Evolutionary conservation across 306 rosid genomes (phyloP), one percentile per base, ranked within the genome.

Genomic region (Prunus dulcis): DNA sequence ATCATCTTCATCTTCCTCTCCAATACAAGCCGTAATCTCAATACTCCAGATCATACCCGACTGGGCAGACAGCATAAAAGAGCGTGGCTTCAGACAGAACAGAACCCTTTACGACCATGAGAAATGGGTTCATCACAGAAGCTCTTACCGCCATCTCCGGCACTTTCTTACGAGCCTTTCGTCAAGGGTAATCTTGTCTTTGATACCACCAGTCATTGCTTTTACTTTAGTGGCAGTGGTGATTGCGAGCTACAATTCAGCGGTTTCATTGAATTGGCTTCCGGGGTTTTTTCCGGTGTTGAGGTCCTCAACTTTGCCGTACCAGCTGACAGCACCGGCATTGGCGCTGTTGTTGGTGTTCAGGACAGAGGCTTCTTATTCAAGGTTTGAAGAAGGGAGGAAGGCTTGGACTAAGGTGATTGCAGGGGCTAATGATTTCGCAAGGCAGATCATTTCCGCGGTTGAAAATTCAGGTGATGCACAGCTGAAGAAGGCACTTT

Each of bases 251-350:
- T 93, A 93, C 67, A 93, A 93, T 72, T 80, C 90, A 3, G 89
- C 89, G 19, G 87, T 93, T 6, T 30, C 73, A 9, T 17, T 64
- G 64, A 65, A 87, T 4, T 78, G 81, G 80, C 67, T 93, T 74
- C 97, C 97, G 1, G 96, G 66, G 0, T 72, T 80, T 75, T 80
- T 89, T 60, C 98, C 97, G 0, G 12, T 84, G 3, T 72, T 93
- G 80, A 82, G 86, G 65, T 81, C 91, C 67, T 88, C 97, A 2
- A 18, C 98, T 0, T 80, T 93, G 74, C 97, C 98, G 3, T 93
- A 91, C 81, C 97, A 93, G 81, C 81, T 93, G 74, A 93, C 96
- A 5, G 98, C 98, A 0, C 92, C 98, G 17, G 98, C 98, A 0
- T 76, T 93, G 80, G 98, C 97, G 1, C 87, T 93, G 34, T 74